A percentile compares a stretch with the other conserved stretches of the same genome.
Conservation (phyloP, 2,329 filamentous ascomycete genomes). For the Cadophora malorum region DNA sequence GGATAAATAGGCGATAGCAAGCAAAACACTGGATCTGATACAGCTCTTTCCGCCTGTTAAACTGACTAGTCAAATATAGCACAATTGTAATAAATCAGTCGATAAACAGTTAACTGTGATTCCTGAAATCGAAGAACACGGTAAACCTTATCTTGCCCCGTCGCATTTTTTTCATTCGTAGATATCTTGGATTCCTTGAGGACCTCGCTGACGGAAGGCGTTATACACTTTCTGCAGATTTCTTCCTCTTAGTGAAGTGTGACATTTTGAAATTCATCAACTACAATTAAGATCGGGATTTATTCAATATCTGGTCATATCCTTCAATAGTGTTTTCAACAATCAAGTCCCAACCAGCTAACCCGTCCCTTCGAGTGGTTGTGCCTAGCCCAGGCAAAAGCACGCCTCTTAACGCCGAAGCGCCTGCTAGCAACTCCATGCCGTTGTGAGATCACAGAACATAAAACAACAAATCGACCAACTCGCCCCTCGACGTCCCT, state of each 20-base stretch:
- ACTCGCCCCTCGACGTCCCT: conserved; percentile 21
- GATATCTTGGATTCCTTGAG: no score
- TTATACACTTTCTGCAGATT: not conserved
- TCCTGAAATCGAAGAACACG: not conserved
- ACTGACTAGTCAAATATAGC: not conserved
- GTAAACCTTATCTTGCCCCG: no score
- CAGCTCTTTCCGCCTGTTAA: not conserved
- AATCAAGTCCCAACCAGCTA: not conserved
- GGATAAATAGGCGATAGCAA: not conserved
- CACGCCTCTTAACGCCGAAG: conserved; percentile 12
- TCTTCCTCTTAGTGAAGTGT: not conserved
- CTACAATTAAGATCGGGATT: not conserved
- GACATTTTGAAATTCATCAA: not conserved
- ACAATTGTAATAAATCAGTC: not conserved
- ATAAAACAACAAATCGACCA: conserved; percentile 20
- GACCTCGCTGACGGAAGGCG: not conserved
- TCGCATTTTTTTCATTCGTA: not conserved
- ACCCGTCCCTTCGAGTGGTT: not conserved
- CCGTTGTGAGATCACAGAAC: conserved; percentile 8
- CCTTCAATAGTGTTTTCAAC: not conserved
- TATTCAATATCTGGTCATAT: not conserved
- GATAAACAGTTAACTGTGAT: not conserved
- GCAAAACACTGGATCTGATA: not conserved
- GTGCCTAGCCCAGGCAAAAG: conserved; percentile 6
- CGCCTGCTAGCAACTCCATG: not conserved